Conservation (phyloP, 208 protist species). For the Angomonas deanei region DNA sequence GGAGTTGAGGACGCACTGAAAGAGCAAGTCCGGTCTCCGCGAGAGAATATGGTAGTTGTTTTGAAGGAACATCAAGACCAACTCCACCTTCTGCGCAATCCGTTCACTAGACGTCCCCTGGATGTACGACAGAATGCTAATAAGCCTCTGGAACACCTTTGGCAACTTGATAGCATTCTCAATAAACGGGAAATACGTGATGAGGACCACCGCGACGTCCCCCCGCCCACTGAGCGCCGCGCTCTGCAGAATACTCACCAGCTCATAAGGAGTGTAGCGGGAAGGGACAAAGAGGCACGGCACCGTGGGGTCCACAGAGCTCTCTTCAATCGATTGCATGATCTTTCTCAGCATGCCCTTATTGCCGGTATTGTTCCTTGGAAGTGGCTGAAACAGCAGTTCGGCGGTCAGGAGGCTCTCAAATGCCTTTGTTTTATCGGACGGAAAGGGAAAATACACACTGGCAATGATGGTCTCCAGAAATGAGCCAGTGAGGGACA, state of each 20-base stretch:
- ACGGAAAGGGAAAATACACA: constrained; percentile 33
- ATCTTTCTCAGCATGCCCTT: constrained; percentile 24
- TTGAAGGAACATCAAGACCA: constrained; percentile 49
- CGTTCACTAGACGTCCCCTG: constrained; percentile 18
- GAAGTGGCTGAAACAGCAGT: constrained; percentile 49
- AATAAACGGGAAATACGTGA: constrained; percentile 66
- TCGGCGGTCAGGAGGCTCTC: constrained; percentile 55
- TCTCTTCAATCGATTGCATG: constrained; percentile 40
- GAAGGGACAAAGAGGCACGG: constrained; percentile 34
- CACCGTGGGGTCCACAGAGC: constrained; percentile 8
- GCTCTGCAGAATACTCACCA: constrained; percentile 61
- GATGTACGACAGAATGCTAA: constrained; percentile 33
- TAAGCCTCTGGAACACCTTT: constrained; percentile 36
- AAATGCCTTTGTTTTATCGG: constrained; percentile 37
- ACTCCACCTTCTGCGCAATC: constrained; percentile 16
- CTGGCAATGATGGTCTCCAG: constrained; percentile 50
- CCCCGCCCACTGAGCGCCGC: constrained; percentile 39
- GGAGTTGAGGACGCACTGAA: constrained; percentile 69
- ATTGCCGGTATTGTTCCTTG: constrained; percentile 10
- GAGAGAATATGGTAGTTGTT: constrained; percentile 54
- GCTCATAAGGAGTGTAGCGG: constrained; percentile 50
- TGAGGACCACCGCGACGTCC: constrained; percentile 41
- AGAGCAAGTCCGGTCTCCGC: constrained; percentile 41
- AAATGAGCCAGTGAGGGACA: constrained; percentile 37
- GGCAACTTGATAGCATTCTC: constrained; percentile 38